Percentiles rank a stretch among this genome's conserved stretches.
These are phyloP conservation scores for Aspergillus ustus DNA, from an alignment of 2,329 filamentous ascomycete genomes.

Conservation along the genomic window DNA sequence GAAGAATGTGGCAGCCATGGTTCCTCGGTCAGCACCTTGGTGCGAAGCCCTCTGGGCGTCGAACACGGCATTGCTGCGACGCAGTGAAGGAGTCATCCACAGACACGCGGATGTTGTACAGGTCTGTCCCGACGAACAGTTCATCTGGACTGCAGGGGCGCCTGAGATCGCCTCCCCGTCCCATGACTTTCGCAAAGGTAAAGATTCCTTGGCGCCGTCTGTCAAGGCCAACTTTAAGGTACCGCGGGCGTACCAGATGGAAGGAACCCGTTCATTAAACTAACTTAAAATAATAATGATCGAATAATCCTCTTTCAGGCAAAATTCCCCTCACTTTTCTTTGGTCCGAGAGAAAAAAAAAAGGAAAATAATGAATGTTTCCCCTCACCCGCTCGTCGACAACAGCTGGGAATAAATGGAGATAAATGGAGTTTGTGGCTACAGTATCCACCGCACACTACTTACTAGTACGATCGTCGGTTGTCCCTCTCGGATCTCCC, in stretches of 20 bases:
- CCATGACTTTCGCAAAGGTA: not conserved
- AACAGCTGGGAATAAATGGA: not conserved
- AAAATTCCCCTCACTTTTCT: not conserved
- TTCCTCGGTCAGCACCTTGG: slow-evolving; percentile 13
- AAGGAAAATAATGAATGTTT: not conserved
- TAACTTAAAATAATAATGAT: slow-evolving; percentile 6
- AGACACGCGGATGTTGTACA: not conserved
- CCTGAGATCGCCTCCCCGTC: slow-evolving; percentile 21
- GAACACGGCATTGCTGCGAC: not conserved
- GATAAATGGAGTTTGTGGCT: slow-evolving; percentile 25
- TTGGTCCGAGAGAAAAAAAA: not conserved
- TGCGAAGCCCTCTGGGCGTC: not conserved
- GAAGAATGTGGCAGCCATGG: slow-evolving; percentile 20
- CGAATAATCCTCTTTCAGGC: not conserved
- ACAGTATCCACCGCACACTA: slow-evolving; percentile 23
- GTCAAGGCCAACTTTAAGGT: slow-evolving; percentile 32
- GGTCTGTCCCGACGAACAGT: slow-evolving; percentile 12
- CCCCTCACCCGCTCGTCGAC: not conserved
- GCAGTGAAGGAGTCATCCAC: not conserved
- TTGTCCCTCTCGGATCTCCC: slow-evolving; percentile 12
- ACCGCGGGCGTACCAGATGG: slow-evolving; percentile 13
- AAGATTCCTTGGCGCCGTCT: slow-evolving; percentile 32
- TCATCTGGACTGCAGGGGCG: slow-evolving; percentile 12
- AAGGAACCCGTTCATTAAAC: not conserved
- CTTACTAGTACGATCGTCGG: slow-evolving; percentile 26